Base-by-base conservation (phyloP, 768 basidiomycete genomes). In the Rossbeevera mucosa region DNA sequence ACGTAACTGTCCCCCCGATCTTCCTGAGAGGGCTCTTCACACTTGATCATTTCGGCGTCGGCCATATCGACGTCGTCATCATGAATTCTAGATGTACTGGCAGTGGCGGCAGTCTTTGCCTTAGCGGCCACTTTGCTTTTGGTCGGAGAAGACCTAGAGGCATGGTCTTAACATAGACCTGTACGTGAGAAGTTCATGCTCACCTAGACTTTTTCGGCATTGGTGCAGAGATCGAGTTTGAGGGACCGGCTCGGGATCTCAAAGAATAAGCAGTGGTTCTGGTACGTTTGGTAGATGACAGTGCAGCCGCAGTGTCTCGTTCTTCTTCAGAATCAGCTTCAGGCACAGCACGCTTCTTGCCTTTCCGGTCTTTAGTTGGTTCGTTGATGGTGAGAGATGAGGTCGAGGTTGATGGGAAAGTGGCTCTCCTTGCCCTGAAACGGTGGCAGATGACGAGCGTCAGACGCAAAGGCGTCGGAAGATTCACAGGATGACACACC, bases 271-370 rank as follows among this genome's bases (percentile, higher is more conserved):
- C 74, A 48, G 76, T 71, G 43, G 77, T 82, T 72, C 76, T 80
- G 45, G 75, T 74, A 59, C 83, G 87, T 71, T 90, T 88, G 51
- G 74, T 74, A 48, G 83, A 76, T 25, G 80, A 74, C 46, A 72
- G 64, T 54, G 74, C 60, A 41, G 70, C 56, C 43, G 74, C 73
- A 59, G 75, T 69, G 45, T 64, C 64, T 22, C 76, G 72, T 68
- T 90, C 87, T 67, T 86, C 83, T 70, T 87, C 86, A 41, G 82
- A 81, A 59, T 71, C 71, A 29, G 74, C 70, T 72, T 91, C 88
- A 44, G 86, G 85, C 28, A 77, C 81, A 33, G 91, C 92, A 62
- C 91, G 87, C 74, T 94, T 95, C 83, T 96, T 96, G 53, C 92
- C 94, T 72, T 94, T 94, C 59, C 71, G 70, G 72, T 91, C 89